Evolutionary conservation across 345 rosid genomes (phyloP).

Genomic region (Erucastrum elatum): DNA sequence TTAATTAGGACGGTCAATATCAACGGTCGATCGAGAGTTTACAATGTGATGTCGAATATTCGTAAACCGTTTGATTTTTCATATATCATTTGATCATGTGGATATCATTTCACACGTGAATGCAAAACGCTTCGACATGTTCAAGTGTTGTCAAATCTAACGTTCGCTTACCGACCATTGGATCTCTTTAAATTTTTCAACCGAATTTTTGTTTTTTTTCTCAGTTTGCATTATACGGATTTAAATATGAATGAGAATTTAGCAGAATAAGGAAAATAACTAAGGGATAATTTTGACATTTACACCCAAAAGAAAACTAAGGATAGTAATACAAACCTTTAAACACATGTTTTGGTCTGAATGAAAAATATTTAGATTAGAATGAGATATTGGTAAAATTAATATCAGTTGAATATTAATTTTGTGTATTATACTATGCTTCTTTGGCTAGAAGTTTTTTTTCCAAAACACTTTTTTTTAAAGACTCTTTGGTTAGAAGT

Average conservation of each 20-base stretch:
- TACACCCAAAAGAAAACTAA: background rate
- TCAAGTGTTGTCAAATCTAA: background rate
- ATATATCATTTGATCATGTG: background rate
- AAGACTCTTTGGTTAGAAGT: background rate
- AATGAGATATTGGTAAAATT: background rate
- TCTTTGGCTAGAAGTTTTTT: background rate
- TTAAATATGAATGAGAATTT: background rate
- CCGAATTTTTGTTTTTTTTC: background rate
- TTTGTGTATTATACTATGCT: background rate
- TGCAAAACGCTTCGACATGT: background rate
- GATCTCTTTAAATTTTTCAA: background rate
- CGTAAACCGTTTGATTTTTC: constrained; percentile 14
- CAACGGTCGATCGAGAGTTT: constrained; percentile 8
- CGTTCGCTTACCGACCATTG: background rate
- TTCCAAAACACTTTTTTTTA: no score
- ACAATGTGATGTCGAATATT: background rate
- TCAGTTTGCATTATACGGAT: background rate
- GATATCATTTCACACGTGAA: background rate
- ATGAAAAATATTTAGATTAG: background rate
- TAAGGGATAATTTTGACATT: no score
- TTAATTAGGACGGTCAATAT: constrained; percentile 16
- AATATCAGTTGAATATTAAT: background rate
- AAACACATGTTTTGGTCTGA: background rate
- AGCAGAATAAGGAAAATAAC: background rate
- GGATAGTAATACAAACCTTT: background rate